Percentiles rank a stretch among this genome's conserved stretches.
Evolutionary conservation across 176 grass and related monocot genomes (phyloP).

Genomic region (Aegilops speltoides): DNA sequence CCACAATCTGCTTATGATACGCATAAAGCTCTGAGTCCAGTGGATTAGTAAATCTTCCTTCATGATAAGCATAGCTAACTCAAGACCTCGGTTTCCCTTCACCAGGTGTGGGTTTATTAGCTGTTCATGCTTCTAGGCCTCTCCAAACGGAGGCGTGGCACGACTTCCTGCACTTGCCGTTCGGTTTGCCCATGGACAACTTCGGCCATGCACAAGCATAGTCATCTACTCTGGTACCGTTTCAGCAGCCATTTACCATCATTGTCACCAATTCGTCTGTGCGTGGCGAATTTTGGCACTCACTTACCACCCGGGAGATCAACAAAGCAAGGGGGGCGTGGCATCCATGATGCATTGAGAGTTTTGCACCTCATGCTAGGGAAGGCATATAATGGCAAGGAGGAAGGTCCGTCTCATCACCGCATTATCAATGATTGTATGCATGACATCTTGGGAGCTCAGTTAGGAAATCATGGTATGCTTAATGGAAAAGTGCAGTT

Average conservation of each 20-base stretch:
- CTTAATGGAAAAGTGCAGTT: not conserved
- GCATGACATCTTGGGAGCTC: slow-evolving; percentile 38
- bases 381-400: slow-evolving; percentile 1
- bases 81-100: not conserved
- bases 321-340: not conserved
- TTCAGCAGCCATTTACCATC: slow-evolving; percentile 1
- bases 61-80: not conserved
- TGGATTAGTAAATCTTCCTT: not conserved
- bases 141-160: slow-evolving; percentile 52
- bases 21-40: not conserved
- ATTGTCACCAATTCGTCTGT: not conserved
- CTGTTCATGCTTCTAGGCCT: slow-evolving; percentile 68
- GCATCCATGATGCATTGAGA: slow-evolving; percentile 15
- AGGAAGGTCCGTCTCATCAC: slow-evolving; percentile 19
- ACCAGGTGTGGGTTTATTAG: slow-evolving; percentile 65
- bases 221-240: not conserved
- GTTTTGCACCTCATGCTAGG: slow-evolving; percentile 35
- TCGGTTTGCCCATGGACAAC: slow-evolving; percentile 7
- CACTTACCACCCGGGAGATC: not conserved
- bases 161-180: not conserved
- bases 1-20: not conserved
- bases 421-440: slow-evolving; percentile 48
- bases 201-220: slow-evolving; percentile 26
- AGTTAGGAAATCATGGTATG: not conserved
- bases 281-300: not conserved